Conservation (phyloP, 805 yeast genomes). For the Tetrapisispora iriomotensis region DNA sequence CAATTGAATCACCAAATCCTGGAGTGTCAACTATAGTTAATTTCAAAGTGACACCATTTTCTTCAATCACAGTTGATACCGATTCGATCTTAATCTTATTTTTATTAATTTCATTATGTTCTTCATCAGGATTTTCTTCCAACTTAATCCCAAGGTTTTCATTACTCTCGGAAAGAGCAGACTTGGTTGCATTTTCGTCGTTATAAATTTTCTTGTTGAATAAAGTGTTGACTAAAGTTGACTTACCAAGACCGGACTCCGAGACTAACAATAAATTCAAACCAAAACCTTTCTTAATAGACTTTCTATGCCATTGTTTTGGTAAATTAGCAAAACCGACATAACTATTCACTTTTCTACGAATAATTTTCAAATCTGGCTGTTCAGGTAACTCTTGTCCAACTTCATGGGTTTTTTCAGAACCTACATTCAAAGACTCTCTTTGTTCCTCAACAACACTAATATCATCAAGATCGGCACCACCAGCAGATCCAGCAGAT, state of each 20-base stretch:
- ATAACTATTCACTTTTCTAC: constrained; percentile 78
- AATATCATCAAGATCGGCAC: neutral
- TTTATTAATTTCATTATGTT: constrained; percentile 4
- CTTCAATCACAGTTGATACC: constrained; percentile 68
- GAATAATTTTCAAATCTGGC: constrained; percentile 49
- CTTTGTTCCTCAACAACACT: neutral
- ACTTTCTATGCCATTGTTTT: constrained; percentile 96
- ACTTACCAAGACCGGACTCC: constrained; percentile 85
- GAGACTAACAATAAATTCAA: constrained; percentile 87
- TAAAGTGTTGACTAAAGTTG: constrained; percentile 83
- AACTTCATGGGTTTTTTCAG: neutral
- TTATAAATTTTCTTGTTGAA: constrained; percentile 57
- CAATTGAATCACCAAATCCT: constrained; percentile 87
- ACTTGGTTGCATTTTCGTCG: constrained; percentile 3
- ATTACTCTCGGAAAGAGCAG: constrained; percentile 1
- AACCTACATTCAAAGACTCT: no score
- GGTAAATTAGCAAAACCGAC: constrained; percentile 98
- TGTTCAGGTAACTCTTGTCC: constrained; percentile 27
- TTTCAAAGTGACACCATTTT: constrained; percentile 81
- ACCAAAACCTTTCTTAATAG: constrained; percentile 80
- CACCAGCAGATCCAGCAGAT: no score
- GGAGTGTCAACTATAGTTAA: constrained; percentile 83
- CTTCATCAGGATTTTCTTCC: constrained; percentile 6
- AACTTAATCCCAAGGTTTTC: constrained; percentile 7
- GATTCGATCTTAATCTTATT: constrained; percentile 47